Percentiles rank a stretch among this genome's conserved stretches.
Conservation (phyloP, 2,329 filamentous ascomycete species). For the Ilyonectria robusta region DNA sequence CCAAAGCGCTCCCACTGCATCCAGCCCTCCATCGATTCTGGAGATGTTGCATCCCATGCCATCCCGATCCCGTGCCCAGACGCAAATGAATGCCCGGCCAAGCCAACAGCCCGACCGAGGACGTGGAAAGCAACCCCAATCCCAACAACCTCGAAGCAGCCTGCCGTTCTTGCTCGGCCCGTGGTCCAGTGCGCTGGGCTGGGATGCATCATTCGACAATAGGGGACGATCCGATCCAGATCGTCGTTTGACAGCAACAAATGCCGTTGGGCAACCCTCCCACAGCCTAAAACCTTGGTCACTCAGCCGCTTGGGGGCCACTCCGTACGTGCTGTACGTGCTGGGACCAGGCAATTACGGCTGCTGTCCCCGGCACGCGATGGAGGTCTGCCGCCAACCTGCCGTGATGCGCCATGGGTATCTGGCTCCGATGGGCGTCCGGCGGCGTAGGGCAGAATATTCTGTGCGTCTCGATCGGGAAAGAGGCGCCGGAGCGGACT, state of each 20-base stretch:
- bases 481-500: conserved; percentile 36
- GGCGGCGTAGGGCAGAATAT: neutral
- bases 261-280: conserved; percentile 14
- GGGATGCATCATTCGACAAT: conserved; percentile 12
- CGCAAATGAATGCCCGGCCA: neutral
- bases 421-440: conserved; percentile 14
- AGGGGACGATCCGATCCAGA: conserved; percentile 24
- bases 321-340: conserved; percentile 4
- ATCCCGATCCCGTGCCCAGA: neutral
- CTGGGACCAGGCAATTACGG: conserved; percentile 26
- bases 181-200: neutral
- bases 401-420: conserved; percentile 15
- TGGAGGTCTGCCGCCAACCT: neutral
- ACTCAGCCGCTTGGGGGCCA: conserved; percentile 3
- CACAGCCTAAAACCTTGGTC: conserved; percentile 10
- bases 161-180: neutral
- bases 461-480: conserved; percentile 27
- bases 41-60: conserved; percentile 1
- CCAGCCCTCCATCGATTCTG: neutral
- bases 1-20: conserved; percentile 13
- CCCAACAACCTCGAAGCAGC: neutral
- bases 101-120: neutral
- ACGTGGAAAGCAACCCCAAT: neutral
- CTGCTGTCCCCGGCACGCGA: conserved; percentile 16
- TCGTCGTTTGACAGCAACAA: conserved; percentile 18